Base-by-base conservation (phyloP, 345 rosid species). In the Corchorus olitorius region DNA sequence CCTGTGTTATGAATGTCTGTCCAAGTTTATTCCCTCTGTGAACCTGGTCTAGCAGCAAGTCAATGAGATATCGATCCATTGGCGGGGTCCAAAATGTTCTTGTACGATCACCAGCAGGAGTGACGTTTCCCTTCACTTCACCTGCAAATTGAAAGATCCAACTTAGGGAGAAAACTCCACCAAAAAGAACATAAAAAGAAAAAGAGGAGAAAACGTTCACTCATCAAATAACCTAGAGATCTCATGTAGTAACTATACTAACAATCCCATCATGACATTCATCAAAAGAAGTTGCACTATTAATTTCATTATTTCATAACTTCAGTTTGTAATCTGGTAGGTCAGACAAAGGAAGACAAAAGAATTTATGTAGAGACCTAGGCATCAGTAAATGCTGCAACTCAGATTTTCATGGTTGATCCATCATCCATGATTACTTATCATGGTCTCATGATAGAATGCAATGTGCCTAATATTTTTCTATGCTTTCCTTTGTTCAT, bases 81-180 rank as follows among this genome's bases (percentile, higher is more conserved):
- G 91, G 97, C 4, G 95, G 93, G 0, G 96, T 90, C 97, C 97
- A 92, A 78, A 86, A 90, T 33, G 97, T 94, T 82, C 98, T 84
- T 1, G 89, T 88, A 43, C 98, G 94, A 78, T 91, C 94, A 75
- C 76, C 45, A 73, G 43, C 45, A n/a, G 81, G 71, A 72, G 65
- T 78, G 43, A 77, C 84, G 62, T 76, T 82, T 41, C 73, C 85
- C 73, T 84, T 93, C 78, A 70, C 81, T 72, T 83, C 88, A 60
- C 83, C 93, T 85, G 72, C 74, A 79, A 27, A 70, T 61, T 74
- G 35, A 79, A 73, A 69, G 72, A 75, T 33, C 50, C 14, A 62
- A 14, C 17, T 17, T 77, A 35, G 34, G 22, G 20, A 68, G 20
- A 69, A 50, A 69, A 68, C 13, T 33, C 14, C 4, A 39, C 27